Evolutionary conservation across 306 rosid species (phyloP), one percentile per base, ranked within the genome.

Genomic region (Luffa aegyptiaca): DNA sequence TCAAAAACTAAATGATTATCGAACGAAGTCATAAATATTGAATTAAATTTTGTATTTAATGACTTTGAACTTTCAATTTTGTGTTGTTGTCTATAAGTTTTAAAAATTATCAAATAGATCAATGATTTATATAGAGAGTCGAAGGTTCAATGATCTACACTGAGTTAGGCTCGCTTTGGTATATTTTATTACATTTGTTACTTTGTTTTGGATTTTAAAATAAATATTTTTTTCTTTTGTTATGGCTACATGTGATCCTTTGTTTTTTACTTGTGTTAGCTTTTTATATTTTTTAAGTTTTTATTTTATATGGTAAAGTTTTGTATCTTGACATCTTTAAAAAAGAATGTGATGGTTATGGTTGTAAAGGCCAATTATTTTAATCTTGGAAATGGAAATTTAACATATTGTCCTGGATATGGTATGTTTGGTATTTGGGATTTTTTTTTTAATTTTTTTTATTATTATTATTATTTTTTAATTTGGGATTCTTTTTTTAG

Each of bases 301-400:
- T 72, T 72, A 48, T 72, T 48, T 73, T 73, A 49, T 48, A 41
- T 18, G 45, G 45, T 16, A 73, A 73, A 73, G 76, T 31, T 73
- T 73, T 7, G 11, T 73, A 26, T 14, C 2, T 73, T 73, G 1
- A 48, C 33, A 8, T 31, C 44, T 48, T 73, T 26, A 46, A 73
- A 73, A 73, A 46, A 49, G 44, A 49, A 73, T 70, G 78, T 31
- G 78, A 73, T 11, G 61, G 61, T 49, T 73, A 49, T 68, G 17
- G 75, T 42, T 68, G 75, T 68, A 68, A 68, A 41, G 52, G 4
- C 3, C 52, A 68, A 68, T 20, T 69, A 69, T 42, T 4, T 36
- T 69, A 42, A 44, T 69, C 4, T 69, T 18, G 16, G 11, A 64
- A 64, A 36, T 64, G 14, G 10, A 41, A 41, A 41, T 41, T 66